A percentile compares a stretch with the other conserved stretches of the same genome.
phyloP scores from a whole-genome alignment of 1,284 basidiomycete species.

The Apiotrichum mycotoxinovorans region DNA sequence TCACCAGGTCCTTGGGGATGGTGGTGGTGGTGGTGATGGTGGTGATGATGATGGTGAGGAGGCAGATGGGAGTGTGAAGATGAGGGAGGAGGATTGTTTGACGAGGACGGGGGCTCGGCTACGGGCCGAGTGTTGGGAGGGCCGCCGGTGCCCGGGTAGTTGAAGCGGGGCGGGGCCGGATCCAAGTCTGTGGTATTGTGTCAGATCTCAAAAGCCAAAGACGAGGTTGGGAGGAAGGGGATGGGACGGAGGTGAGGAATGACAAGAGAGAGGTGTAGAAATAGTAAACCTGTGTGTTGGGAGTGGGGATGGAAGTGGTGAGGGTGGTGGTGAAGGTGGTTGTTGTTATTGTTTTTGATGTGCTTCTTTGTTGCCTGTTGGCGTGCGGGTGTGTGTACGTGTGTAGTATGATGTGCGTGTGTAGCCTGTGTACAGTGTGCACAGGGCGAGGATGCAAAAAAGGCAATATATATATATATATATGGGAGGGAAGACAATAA shows the following conservation, averaged over 20 bases:
- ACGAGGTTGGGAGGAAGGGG: not conserved
- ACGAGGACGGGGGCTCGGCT: not conserved
- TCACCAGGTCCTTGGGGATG: not conserved
- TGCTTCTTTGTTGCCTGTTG: too few species aligned
- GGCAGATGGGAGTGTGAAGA: slow-evolving; percentile 2
- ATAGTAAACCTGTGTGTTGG: too few species aligned
- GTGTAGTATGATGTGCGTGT: too few species aligned
- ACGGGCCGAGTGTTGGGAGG: not conserved
- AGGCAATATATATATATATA: not conserved
- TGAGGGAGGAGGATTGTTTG: not conserved
- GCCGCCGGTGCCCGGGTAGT: not conserved
- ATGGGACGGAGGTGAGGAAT: not conserved
- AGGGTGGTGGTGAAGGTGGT: too few species aligned
- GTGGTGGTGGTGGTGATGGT: slow-evolving; percentile 6
- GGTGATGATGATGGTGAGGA: slow-evolving; percentile 6
- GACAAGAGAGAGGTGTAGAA: not conserved
- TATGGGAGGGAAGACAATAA: not conserved
- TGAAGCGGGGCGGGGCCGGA: not conserved
- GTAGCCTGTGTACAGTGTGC: too few species aligned
- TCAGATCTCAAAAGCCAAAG: too few species aligned
- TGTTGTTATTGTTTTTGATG: too few species aligned
- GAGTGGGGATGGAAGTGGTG: too few species aligned
- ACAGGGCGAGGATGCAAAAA: too few species aligned
- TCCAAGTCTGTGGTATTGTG: not conserved
- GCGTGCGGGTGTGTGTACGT: too few species aligned